Conservation (phyloP, 1,284 basidiomycete genomes). For the Takashimella tepidaria region DNA sequence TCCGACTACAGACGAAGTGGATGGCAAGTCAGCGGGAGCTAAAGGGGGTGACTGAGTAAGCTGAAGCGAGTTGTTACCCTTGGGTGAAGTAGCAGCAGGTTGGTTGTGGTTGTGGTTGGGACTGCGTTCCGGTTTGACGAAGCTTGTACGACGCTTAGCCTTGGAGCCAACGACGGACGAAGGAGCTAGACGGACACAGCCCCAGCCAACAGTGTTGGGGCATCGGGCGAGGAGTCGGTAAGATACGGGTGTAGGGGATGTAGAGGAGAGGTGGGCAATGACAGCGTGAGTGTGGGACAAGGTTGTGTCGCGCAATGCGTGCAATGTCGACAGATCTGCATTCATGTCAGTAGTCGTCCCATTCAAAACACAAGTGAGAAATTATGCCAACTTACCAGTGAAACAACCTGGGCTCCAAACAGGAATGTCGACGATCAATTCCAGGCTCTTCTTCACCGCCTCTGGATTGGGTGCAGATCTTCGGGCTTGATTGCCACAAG, state of each 20-base stretch:
- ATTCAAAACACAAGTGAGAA: neutral
- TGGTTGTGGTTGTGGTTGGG: neutral
- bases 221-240: conserved; percentile 43
- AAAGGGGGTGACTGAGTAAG: neutral
- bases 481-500: neutral
- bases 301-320: conserved; percentile 45
- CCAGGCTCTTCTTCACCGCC: conserved; percentile 34
- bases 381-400: conserved; percentile 29
- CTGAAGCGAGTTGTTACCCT: neutral
- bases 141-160: conserved; percentile 21
- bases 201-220: conserved; percentile 32
- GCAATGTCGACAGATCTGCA: conserved; percentile 46
- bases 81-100: neutral
- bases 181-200: conserved; percentile 40
- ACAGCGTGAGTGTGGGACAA: conserved; percentile 42
- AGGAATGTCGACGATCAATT: conserved; percentile 46
- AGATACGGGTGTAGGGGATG: conserved; percentile 32
- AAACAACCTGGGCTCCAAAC: conserved; percentile 46
- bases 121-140: conserved; percentile 19
- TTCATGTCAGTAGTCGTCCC: neutral
- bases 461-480: conserved; percentile 2
- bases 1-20: neutral
- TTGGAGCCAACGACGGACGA: conserved; percentile 14
- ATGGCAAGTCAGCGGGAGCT: too few relatives aligned
- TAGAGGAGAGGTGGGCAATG: conserved; percentile 33